Conservation (phyloP, 2,329 filamentous ascomycete genomes). For the Penicillium hordei region DNA sequence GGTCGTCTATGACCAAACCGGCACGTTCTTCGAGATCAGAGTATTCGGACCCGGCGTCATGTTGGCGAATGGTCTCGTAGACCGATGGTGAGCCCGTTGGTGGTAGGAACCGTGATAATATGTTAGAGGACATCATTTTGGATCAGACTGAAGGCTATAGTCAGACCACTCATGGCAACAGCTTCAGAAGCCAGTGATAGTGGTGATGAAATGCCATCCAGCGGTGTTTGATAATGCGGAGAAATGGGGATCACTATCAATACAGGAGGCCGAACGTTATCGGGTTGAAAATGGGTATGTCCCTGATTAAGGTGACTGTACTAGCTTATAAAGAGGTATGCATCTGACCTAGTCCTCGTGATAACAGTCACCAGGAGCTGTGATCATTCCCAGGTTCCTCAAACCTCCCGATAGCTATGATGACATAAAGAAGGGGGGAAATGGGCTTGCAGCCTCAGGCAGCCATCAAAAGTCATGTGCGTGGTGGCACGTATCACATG, state of each 20-base stretch:
- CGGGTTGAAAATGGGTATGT: not conserved
- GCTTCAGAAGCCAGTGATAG: conserved; percentile 7
- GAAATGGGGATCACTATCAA: conserved; percentile 6
- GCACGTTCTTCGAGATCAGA: conserved; percentile 49
- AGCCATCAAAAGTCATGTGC: not conserved
- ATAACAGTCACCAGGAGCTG: conserved; percentile 9
- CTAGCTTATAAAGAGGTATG: conserved; percentile 1
- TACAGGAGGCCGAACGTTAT: not conserved
- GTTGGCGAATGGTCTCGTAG: conserved; percentile 49
- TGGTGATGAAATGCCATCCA: conserved; percentile 9
- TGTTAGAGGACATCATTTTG: conserved; percentile 46
- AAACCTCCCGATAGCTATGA: conserved; percentile 5
- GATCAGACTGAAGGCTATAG: conserved; percentile 9
- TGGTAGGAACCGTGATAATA: conserved; percentile 47
- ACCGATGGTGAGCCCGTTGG: conserved; percentile 51
- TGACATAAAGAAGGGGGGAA: conserved; percentile 17
- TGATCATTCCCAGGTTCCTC: conserved; percentile 1
- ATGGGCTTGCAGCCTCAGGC: not conserved
- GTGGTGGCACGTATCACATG: not conserved
- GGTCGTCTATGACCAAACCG: conserved; percentile 51
- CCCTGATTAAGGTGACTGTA: not conserved
- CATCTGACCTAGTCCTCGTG: conserved; percentile 20
- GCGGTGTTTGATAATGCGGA: conserved; percentile 12
- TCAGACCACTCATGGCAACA: conserved; percentile 17
- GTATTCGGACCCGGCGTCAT: conserved; percentile 47